Evolutionary conservation across 2,329 filamentous ascomycete species (phyloP), one percentile per base, ranked within the genome.

Genomic region (Scedosporium aurantiacum): DNA sequence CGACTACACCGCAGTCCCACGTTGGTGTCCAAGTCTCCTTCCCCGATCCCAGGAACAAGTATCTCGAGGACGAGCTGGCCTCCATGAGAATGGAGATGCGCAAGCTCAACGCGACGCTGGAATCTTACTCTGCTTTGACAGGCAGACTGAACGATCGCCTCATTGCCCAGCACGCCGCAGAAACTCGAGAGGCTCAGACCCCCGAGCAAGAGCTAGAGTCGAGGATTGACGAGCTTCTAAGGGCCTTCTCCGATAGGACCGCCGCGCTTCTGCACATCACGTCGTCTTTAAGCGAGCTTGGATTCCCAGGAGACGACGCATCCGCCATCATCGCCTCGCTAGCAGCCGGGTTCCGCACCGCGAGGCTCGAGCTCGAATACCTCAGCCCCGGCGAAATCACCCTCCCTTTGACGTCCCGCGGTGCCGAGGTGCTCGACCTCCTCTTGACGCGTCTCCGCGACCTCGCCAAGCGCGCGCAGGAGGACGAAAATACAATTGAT

Each of bases 291-390:
- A 67, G 67, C 7, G 67, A 69, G 1, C 75, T 86, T 0, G 82
- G 82, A 5, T 86, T 86, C 65, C 68, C 72, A 0, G 78, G 79
- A 1, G 63, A 65, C 5, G 78, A 82, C 63, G 75, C 78, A 0
- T 61, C 71, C n/a, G 77, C 79, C n/a, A 76, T 81, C 62, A 67
- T 86, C 6, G 63, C 72, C 1, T 74, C 78, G 0, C 75, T 87
- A 12, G 69, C 75, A 0, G 64, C 73, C 1, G 75, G 78, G 1
- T 81, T 87, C 71, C 80, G 83, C 21, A 70, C 78, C 1, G 83
- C 83, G 1, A 78, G 84, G 1, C 72, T 86, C 0, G 83, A 86
- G 65, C 77, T 86, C 2, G 84, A 86, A 68, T 85, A 85, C 66
- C 75, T 86, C 21, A 81, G 78, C 0, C 83, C 83, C 0, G 83